phyloP scores from a whole-genome alignment of 768 basidiomycete species.

The Trametes maxima region DNA sequence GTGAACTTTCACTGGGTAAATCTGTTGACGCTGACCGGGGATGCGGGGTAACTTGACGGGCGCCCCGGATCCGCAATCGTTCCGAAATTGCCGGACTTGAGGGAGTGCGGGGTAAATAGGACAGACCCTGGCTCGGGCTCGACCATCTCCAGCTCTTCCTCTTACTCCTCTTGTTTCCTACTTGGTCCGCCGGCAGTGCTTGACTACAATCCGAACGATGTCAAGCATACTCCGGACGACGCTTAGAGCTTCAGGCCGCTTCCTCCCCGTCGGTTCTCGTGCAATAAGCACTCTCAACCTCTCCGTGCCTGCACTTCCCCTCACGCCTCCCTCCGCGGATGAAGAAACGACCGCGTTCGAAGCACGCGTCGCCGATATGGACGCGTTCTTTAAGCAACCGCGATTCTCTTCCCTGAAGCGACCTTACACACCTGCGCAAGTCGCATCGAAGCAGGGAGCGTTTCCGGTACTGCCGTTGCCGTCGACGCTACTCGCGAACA shows the following conservation, averaged over 20 bases:
- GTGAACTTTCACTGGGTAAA: no score
- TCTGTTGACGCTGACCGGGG: neutral
- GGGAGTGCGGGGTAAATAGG: constrained; percentile 17
- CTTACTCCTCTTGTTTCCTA: neutral
- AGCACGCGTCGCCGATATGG: constrained; percentile 61
- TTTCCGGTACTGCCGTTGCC: constrained; percentile 77
- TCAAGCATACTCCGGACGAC: constrained; percentile 14
- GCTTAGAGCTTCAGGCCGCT: constrained; percentile 7
- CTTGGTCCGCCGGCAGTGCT: neutral
- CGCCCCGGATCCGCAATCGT: constrained; percentile 11
- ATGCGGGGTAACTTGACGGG: constrained; percentile 5
- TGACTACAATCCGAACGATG: neutral
- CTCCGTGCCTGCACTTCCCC: constrained; percentile 45
- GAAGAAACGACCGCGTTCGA: constrained; percentile 63
- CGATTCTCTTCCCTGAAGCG: constrained; percentile 75
- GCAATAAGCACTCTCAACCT: constrained; percentile 20
- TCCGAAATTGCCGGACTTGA: constrained; percentile 14
- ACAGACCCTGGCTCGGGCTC: neutral
- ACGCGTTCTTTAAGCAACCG: constrained; percentile 72
- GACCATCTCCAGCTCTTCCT: neutral
- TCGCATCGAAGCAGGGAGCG: constrained; percentile 89
- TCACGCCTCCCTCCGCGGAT: constrained; percentile 57
- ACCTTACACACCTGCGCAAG: constrained; percentile 76
- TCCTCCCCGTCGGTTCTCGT: constrained; percentile 15
- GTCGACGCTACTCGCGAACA: constrained; percentile 80